phyloP scores from a whole-genome alignment of 2,329 filamentous ascomycete genomes.

The Penicillium sp. region DNA sequence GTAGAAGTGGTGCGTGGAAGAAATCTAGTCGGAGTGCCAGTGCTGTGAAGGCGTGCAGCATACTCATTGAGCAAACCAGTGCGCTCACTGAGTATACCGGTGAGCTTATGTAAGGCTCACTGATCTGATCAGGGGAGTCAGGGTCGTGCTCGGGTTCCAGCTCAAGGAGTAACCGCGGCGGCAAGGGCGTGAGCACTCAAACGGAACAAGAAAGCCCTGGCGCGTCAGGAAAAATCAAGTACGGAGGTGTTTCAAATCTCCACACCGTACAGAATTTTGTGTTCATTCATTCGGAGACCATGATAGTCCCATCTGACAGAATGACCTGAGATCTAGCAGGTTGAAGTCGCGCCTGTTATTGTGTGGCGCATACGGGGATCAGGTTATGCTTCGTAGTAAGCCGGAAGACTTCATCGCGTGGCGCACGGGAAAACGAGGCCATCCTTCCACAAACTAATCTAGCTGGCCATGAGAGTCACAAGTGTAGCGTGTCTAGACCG shows the following conservation, averaged over 20 bases:
- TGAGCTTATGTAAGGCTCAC: no score
- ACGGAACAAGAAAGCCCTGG: no score
- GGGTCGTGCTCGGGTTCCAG: no score
- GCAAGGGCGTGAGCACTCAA: no score
- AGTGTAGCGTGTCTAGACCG: neutral
- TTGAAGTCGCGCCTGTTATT: neutral
- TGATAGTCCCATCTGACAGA: neutral
- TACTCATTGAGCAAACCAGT: no score
- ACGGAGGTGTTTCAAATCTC: constrained; percentile 5
- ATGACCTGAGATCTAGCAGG: neutral
- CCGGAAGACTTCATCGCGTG: neutral
- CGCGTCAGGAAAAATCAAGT: no score
- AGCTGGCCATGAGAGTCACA: neutral
- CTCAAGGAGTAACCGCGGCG: no score
- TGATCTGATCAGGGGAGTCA: no score
- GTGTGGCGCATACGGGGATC: neutral
- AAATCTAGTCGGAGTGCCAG: no score
- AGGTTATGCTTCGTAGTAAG: neutral
- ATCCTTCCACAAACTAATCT: neutral
- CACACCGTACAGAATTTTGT: constrained; percentile 7
- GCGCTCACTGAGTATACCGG: no score
- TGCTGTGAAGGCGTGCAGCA: no score
- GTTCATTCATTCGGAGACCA: neutral
- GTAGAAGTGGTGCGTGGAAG: no score
- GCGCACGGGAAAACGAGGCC: neutral